Conservation (phyloP, 2,329 filamentous ascomycete species). For the Claviceps maximensis region DNA sequence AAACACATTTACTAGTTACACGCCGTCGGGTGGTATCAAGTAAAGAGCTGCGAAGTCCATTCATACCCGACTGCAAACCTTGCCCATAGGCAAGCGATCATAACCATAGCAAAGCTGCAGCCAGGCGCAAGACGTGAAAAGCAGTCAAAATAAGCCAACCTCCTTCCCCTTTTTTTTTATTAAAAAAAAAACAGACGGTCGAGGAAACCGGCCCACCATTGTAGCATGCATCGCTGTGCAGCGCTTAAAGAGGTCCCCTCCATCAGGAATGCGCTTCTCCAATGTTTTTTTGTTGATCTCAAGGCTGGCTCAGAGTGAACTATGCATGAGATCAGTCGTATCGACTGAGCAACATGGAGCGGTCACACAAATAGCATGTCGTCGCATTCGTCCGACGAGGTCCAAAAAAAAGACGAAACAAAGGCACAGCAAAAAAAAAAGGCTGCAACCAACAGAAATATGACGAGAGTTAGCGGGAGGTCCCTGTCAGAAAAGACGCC, state of each 20-base stretch:
- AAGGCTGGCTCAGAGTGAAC: neutral
- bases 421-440: neutral
- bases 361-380: neutral
- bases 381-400: neutral
- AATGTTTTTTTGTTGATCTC: neutral
- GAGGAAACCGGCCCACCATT: neutral
- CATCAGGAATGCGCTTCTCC: neutral
- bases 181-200: neutral
- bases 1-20: neutral
- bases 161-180: too few species aligned
- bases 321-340: conserved; percentile 4
- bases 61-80: neutral
- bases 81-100: neutral
- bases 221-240: neutral
- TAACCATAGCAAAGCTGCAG: neutral
- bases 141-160: neutral
- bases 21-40: neutral
- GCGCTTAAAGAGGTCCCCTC: neutral
- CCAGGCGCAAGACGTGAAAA: neutral
- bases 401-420: neutral
- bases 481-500: neutral
- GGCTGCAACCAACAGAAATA: neutral
- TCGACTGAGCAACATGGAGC: neutral
- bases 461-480: neutral
- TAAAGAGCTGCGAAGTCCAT: neutral